These are phyloP conservation scores for Rugonectria rugulosa DNA, from an alignment of 2,329 filamentous ascomycete genomes.

Conservation along the genomic window DNA sequence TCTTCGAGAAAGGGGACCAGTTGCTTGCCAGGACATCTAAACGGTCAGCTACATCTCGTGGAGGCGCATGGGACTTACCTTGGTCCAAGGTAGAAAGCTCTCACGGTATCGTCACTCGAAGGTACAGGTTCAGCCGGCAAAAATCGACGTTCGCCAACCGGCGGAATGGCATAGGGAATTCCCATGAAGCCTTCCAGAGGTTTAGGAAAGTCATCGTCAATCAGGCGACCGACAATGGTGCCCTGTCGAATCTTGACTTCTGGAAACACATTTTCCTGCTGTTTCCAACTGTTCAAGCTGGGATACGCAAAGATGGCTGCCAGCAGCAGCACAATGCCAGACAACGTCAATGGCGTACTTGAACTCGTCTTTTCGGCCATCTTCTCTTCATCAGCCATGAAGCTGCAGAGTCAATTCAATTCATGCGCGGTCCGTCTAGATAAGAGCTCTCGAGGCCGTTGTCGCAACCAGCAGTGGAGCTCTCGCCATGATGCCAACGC, in stretches of 20 bases:
- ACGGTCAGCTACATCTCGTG: slow-evolving; percentile 1
- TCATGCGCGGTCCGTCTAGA: slow-evolving; percentile 16
- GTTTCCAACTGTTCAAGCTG: slow-evolving; percentile 9
- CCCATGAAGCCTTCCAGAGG: slow-evolving; percentile 53
- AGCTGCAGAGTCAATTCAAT: neutral
- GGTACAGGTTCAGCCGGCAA: slow-evolving; percentile 42
- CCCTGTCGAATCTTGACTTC: slow-evolving; percentile 43
- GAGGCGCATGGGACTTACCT: slow-evolving; percentile 15
- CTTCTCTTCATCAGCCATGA: slow-evolving; percentile 26
- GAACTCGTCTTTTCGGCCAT: no score
- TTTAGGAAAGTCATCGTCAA: slow-evolving; percentile 42
- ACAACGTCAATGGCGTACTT: slow-evolving; percentile 23
- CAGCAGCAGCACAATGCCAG: slow-evolving; percentile 27
- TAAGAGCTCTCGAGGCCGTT: slow-evolving; percentile 10
- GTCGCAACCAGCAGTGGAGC: neutral
- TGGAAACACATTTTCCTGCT: slow-evolving; percentile 14
- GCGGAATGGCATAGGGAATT: slow-evolving; percentile 56
- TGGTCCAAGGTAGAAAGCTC: slow-evolving; percentile 36
- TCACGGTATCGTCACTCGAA: slow-evolving; percentile 33
- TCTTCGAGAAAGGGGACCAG: slow-evolving; percentile 43
- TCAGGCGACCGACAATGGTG: slow-evolving; percentile 40
- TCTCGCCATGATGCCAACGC: slow-evolving; percentile 18
- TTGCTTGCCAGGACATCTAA: slow-evolving; percentile 42
- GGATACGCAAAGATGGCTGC: slow-evolving; percentile 26
- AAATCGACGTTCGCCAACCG: slow-evolving; percentile 52